Percentiles rank a stretch among this genome's conserved stretches.
phyloP scores from a whole-genome alignment of 805 yeast species.

The Osmozyma mogii region DNA sequence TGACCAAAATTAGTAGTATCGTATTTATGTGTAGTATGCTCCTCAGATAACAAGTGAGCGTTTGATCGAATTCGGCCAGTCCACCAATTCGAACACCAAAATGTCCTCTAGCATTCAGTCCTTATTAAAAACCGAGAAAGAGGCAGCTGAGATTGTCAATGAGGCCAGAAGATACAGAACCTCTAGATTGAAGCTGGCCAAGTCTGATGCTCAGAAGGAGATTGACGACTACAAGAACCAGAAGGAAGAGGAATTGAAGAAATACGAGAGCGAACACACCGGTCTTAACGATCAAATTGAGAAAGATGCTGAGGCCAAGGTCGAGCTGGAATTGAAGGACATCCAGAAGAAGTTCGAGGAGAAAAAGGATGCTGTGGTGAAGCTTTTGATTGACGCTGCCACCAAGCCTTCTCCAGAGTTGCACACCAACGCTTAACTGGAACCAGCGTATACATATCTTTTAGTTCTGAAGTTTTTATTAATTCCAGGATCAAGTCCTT shows the following conservation, averaged over 20 bases:
- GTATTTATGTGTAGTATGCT: too few relatives aligned
- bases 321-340: constrained; percentile 60
- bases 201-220: constrained; percentile 85
- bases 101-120: constrained; percentile 25
- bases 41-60: too few relatives aligned
- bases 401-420: constrained; percentile 72
- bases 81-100: constrained; percentile 7
- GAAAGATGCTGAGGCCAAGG: constrained; percentile 67
- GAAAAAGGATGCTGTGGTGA: constrained; percentile 62
- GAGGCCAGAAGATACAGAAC: constrained; percentile 86
- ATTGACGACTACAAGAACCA: constrained; percentile 76
- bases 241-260: constrained; percentile 76
- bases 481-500: too few relatives aligned
- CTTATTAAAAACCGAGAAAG: constrained; percentile 72
- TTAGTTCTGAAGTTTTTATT: too few relatives aligned
- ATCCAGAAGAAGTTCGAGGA: constrained; percentile 57
- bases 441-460: too few relatives aligned
- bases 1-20: too few relatives aligned
- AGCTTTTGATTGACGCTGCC: constrained; percentile 73
- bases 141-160: constrained; percentile 92
- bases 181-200: constrained; percentile 85
- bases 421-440: constrained; percentile 73
- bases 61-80: too few relatives aligned
- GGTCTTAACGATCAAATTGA: constrained; percentile 73
- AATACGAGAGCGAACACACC: constrained; percentile 63